A percentile compares a stretch with the other conserved stretches of the same genome.
phyloP scores from a whole-genome alignment of 352 stramenopile genomes.

The Achlya hypogyna region DNA sequence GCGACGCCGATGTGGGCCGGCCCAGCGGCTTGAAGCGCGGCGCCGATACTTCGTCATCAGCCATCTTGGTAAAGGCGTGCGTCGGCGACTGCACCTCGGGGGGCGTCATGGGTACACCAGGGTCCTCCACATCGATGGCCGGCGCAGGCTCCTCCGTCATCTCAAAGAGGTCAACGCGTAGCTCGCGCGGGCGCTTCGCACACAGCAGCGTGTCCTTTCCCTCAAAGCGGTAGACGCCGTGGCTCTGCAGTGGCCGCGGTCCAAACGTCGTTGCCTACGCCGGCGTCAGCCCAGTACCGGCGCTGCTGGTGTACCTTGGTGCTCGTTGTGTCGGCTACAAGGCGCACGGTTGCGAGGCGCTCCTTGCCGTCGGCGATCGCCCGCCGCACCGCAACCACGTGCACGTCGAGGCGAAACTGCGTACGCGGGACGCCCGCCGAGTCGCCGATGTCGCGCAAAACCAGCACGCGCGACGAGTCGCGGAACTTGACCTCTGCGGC shows the following conservation, averaged over 20 bases:
- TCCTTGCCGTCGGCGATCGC: conserved; percentile 1
- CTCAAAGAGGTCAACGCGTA: not conserved
- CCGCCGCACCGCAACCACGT: conserved; percentile 67
- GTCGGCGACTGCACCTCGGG: not conserved
- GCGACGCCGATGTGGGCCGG: not conserved
- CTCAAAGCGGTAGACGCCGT: conserved; percentile 12
- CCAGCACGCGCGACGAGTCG: conserved; percentile 63
- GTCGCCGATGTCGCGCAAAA: conserved; percentile 59
- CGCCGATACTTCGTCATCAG: not conserved
- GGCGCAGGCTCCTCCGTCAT: not conserved
- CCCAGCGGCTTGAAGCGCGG: not conserved
- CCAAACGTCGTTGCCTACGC: not conserved
- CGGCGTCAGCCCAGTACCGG: too few relatives aligned
- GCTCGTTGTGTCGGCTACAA: not conserved
- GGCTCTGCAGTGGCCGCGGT: not conserved
- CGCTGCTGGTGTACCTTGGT: not conserved
- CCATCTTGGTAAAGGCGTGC: not conserved
- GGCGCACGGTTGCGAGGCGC: not conserved
- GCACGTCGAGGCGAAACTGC: conserved; percentile 69
- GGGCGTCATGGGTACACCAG: not conserved
- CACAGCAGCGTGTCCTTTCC: not conserved
- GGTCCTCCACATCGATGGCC: not conserved
- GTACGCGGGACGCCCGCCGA: conserved; percentile 34
- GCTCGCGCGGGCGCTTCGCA: not conserved
- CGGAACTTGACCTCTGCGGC: conserved; percentile 71